These are phyloP conservation scores for Ceratorhiza oryzae-sativae DNA, from an alignment of 1,284 basidiomycete species.

Conservation along the genomic window DNA sequence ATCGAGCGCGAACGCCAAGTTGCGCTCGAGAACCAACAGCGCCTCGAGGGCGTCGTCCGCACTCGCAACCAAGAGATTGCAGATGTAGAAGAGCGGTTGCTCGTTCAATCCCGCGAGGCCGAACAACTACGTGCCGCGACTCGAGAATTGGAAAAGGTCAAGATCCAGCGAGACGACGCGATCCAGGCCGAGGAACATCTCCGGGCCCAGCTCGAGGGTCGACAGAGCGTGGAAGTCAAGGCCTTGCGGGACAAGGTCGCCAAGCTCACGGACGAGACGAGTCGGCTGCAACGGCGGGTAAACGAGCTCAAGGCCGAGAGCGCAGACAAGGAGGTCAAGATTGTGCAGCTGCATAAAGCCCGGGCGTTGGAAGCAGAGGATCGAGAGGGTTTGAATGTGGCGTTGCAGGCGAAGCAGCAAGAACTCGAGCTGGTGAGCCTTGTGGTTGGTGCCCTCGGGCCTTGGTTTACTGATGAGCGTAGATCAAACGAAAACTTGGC, in stretches of 20 bases:
- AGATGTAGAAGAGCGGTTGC: constrained; percentile 23
- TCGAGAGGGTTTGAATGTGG: constrained; percentile 79
- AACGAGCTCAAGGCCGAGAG: constrained; percentile 79
- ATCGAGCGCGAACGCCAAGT: constrained; percentile 7
- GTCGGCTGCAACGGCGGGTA: constrained; percentile 67
- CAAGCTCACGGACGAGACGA: constrained; percentile 66
- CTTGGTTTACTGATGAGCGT: constrained; percentile 9
- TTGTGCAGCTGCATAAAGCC: constrained; percentile 75
- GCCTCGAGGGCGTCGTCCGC: constrained; percentile 30
- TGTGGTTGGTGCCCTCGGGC: constrained; percentile 16
- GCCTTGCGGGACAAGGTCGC: constrained; percentile 49
- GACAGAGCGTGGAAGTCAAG: neutral
- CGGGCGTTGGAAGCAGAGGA: constrained; percentile 76
- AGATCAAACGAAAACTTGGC: constrained; percentile 77
- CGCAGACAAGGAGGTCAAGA: constrained; percentile 80
- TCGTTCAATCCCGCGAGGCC: constrained; percentile 10
- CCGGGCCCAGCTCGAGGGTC: constrained; percentile 9
- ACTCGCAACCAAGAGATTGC: constrained; percentile 34
- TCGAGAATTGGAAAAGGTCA: constrained; percentile 35
- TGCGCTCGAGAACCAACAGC: constrained; percentile 22
- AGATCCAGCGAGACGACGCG: constrained; percentile 32
- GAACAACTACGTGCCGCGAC: constrained; percentile 11
- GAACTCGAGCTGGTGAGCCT: constrained; percentile 81
- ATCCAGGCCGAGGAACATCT: constrained; percentile 31
- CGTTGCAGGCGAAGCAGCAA: constrained; percentile 87